Percentiles rank a stretch among this genome's conserved stretches.
These are phyloP conservation scores for Phalaenopsis hybrid DNA, from an alignment of 116 monocot genomes.

Conservation along the genomic window DNA sequence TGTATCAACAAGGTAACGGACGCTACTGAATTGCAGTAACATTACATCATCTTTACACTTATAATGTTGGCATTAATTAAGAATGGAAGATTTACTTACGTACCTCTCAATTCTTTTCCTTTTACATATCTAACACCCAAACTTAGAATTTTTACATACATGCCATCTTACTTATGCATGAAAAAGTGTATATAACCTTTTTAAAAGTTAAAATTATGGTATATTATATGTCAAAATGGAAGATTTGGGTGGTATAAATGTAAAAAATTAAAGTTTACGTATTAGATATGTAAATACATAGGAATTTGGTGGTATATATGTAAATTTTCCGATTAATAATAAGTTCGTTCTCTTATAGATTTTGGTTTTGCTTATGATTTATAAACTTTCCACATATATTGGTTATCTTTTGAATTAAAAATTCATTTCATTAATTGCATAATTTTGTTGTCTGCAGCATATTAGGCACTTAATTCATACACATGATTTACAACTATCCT, in stretches of 20 bases:
- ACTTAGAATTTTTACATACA: too few relatives aligned
- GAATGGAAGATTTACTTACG: background rate
- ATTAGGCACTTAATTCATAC: background rate
- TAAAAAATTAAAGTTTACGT: too few relatives aligned
- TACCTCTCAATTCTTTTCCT: too few relatives aligned
- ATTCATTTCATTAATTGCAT: background rate
- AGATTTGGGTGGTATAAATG: too few relatives aligned
- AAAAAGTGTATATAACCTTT: too few relatives aligned
- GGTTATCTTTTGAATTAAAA: background rate
- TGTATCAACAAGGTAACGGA: conserved; percentile 9
- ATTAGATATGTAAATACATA: too few relatives aligned
- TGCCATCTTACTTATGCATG: too few relatives aligned
- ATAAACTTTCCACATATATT: background rate
- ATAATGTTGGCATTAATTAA: background rate
- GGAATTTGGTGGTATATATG: too few relatives aligned
- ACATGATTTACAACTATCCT: background rate
- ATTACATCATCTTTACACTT: background rate
- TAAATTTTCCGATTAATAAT: background rate
- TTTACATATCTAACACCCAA: too few relatives aligned
- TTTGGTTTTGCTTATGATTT: background rate
- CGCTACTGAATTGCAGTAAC: background rate
- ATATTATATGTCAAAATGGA: too few relatives aligned
- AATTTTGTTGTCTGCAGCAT: background rate
- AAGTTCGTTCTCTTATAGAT: background rate
- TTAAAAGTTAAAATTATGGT: too few relatives aligned